These are phyloP conservation scores for Leptodontidium sp. DNA, from an alignment of 2,329 filamentous ascomycete genomes.

Conservation along the genomic window DNA sequence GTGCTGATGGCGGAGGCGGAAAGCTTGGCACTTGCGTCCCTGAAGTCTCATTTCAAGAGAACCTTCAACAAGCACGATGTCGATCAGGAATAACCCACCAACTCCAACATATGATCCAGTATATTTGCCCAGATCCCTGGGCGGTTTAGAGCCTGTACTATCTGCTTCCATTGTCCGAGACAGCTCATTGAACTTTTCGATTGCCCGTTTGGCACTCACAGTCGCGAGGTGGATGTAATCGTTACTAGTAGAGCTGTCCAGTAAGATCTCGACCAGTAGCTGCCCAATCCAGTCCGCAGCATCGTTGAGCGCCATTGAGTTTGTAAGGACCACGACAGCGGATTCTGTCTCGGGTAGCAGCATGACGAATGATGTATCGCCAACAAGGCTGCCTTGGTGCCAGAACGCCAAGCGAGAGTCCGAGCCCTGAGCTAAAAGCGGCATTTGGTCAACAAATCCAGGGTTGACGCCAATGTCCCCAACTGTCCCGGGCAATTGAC, in stretches of 20 bases:
- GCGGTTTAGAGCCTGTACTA: background rate
- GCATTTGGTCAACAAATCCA: conserved; percentile 17
- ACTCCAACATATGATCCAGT: background rate
- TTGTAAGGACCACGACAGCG: conserved; percentile 42
- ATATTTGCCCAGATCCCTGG: background rate
- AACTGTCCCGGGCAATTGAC: conserved; percentile 35
- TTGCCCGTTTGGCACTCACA: background rate
- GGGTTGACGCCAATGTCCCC: conserved; percentile 27
- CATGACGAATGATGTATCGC: conserved; percentile 35
- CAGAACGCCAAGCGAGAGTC: conserved; percentile 34
- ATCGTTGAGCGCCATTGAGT: conserved; percentile 38
- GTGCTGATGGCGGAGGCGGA: conserved; percentile 6
- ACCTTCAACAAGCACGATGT: background rate
- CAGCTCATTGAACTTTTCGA: background rate
- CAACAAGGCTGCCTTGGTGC: conserved; percentile 43
- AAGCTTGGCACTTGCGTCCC: background rate
- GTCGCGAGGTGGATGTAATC: background rate
- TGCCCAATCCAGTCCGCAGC: conserved; percentile 39
- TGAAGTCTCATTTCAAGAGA: background rate
- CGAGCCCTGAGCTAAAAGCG: conserved; percentile 12
- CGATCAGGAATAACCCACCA: background rate
- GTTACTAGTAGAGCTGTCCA: conserved; percentile 27
- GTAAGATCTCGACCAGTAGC: conserved; percentile 35
- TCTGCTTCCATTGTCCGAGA: background rate
- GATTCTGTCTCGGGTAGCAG: conserved; percentile 45